Base-by-base conservation (phyloP, 441 rosid species). In the California macrophylla region DNA sequence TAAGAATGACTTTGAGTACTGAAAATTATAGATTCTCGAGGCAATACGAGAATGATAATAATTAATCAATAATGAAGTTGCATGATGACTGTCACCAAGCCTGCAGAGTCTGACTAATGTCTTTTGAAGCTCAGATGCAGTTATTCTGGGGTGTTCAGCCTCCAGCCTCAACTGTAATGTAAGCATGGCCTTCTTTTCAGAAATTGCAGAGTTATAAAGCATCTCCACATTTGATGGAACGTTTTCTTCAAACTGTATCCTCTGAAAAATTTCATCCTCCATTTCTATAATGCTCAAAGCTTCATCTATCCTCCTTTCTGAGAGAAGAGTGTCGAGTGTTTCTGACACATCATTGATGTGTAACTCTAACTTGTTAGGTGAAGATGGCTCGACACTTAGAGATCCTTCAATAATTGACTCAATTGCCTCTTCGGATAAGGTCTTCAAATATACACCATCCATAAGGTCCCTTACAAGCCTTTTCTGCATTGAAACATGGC, bases 71-170 rank as follows among this genome's bases (percentile, higher is more conserved):
- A 87, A 77, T 71, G 78, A 84, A 69, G 74, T 82, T 40, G 85
- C 87, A 30, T 82, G 81, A 76, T 71, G 64, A 68, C 42, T 30
- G n/a, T 82, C 77, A 50, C 89, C 87, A 32, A 86, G 78, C 73
- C 83, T 83, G 74, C 82, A 70, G 67, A 87, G 73, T 30, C 84
- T 81, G 68, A 52, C 72, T 23, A 87, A 70, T 69, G 88, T 74
- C 72, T 75, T 82, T 67, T 83, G 93, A 65, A 87, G 80, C 69
- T 88, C 90, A 20, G 86, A 66, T 42, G 90, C 84, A 64, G 79
- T 32, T 67, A 64, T 80, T 82, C 93, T 82, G 42, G 82, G 79
- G 74, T 83, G 83, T 78, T 78, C 85, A 67, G 89, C 87, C 40
- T 73, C 74, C 65, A 71, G 38, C 28, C 79, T 76, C 47, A 86